These are phyloP conservation scores for Penicilliopsis zonata DNA, from an alignment of 495 filamentous ascomycete genomes.

Conservation along the genomic window DNA sequence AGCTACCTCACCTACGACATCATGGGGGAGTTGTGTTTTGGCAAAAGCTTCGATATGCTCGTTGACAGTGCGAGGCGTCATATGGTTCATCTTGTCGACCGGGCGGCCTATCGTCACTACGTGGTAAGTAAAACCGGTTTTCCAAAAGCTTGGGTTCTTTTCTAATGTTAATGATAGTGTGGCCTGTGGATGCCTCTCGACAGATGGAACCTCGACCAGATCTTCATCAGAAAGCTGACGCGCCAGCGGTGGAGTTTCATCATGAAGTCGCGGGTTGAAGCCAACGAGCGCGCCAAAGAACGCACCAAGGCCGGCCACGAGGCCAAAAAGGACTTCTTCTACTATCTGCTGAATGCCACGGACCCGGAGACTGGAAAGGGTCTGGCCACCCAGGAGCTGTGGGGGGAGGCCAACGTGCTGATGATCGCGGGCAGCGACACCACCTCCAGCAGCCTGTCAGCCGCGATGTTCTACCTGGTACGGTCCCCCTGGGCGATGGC, in stretches of 20 bases:
- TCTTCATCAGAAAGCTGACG: constrained; percentile 46
- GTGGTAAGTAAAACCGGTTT: constrained; percentile 28
- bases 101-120: constrained; percentile 40
- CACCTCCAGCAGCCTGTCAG: constrained; percentile 43
- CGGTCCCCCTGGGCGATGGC: constrained; percentile 33
- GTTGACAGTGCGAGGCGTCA: constrained; percentile 26
- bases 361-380: constrained; percentile 51
- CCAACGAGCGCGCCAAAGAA: constrained; percentile 40
- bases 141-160: no score
- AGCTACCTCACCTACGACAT: constrained; percentile 42
- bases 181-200: constrained; percentile 46
- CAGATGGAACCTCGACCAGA: constrained; percentile 40
- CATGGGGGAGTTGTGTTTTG: constrained; percentile 41
- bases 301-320: constrained; percentile 34
- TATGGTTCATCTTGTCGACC: constrained; percentile 37
- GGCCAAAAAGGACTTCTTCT: constrained; percentile 53
- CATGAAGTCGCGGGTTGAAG: constrained; percentile 44
- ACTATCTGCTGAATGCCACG: constrained; percentile 44
- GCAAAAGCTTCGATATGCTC: constrained; percentile 46
- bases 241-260: constrained; percentile 49
- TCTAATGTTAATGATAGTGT: no score
- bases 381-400: constrained; percentile 53
- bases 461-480: constrained; percentile 51
- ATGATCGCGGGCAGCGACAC: constrained; percentile 47
- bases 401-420: constrained; percentile 59